These are phyloP conservation scores for Trichomonascus vanleenenianus DNA, from an alignment of 805 yeast genomes.

Conservation along the genomic window DNA sequence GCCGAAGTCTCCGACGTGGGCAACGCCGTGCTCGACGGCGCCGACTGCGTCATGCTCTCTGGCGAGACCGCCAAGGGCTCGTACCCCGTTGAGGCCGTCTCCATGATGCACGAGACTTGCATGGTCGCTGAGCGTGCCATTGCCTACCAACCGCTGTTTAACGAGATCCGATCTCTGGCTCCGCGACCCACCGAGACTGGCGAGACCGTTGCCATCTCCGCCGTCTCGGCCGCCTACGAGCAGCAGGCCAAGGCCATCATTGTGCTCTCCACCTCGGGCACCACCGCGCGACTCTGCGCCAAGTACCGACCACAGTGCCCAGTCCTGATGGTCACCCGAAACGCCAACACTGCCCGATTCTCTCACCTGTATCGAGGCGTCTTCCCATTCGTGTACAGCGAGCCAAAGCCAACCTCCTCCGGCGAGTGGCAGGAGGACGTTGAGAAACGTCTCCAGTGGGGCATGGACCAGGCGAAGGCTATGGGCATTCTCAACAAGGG, in stretches of 20 bases:
- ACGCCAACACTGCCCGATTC: conserved; percentile 86
- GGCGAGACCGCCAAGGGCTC: conserved; percentile 99
- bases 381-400: conserved; percentile 84
- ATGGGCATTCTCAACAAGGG: conserved; percentile 82
- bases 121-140: conserved; percentile 94
- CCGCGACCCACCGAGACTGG: conserved; percentile 84
- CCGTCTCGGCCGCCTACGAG: conserved; percentile 93
- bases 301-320: conserved; percentile 98
- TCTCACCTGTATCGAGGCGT: conserved; percentile 98
- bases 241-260: conserved; percentile 95
- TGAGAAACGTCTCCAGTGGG: conserved; percentile 89
- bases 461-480: conserved; percentile 79
- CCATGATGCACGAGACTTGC: conserved; percentile 98
- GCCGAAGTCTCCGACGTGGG: conserved; percentile 99
- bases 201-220: conserved; percentile 96
- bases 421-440: conserved; percentile 95
- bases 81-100: conserved; percentile 96
- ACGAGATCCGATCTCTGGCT: conserved; percentile 82
- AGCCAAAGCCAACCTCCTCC: conserved; percentile 40
- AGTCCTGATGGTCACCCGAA: conserved; percentile 96
- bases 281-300: conserved; percentile 90
- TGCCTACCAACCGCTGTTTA: conserved; percentile 73
- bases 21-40: conserved; percentile 98
- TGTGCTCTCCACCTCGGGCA: conserved; percentile 91
- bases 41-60: conserved; percentile 99